Base-by-base conservation (phyloP, 768 basidiomycete species). In the Cubamyces lactineus region DNA sequence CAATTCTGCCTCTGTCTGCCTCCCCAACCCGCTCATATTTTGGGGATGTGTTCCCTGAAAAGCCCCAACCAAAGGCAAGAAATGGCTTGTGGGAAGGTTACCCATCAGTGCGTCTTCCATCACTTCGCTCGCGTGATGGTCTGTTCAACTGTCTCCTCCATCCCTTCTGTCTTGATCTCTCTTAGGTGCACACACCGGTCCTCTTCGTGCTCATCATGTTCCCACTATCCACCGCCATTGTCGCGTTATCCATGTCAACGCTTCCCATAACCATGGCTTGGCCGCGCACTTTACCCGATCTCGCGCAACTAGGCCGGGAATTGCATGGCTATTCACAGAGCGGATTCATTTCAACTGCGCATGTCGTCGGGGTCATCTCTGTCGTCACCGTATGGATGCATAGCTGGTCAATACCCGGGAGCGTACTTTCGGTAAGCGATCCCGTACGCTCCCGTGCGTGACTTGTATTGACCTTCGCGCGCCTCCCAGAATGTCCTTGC, bases 361-460 rank as follows among this genome's bases (percentile, higher is more conserved):
- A 96, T 75, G 91, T 96, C 55, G 73, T 96, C 45, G 86, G 82
- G 24, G 93, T 95, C 52, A 81, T 98, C 68, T 86, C 89, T 41
- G 80, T 95, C 15, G 88, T 90, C 17, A 92, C 92, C 4, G 78
- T 94, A 28, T 98, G 94, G 94, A 97, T 95, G 76, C 96, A 98
- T 73, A 94, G 95, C 3, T 98, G 95, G 96, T 95, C 92, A 62
- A 85, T 98, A 60, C 96, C 96, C 9, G 96, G 96, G 7, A 94
- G 92, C 66, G 94, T 96, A 50, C 82, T 96, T 51, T 88, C 95
- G 89, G 92, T 92, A 64, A 59, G 87, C 79, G 63, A 46, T 30
- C 24, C 9, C 53, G 21, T 52, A 21, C 53, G 24, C 26, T n/a
- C 11, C 5, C 52, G 23, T 65, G 59, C 71, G 42, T 69, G 57